phyloP scores from a whole-genome alignment of 345 rosid genomes.

The Citrus mangshanensis region DNA sequence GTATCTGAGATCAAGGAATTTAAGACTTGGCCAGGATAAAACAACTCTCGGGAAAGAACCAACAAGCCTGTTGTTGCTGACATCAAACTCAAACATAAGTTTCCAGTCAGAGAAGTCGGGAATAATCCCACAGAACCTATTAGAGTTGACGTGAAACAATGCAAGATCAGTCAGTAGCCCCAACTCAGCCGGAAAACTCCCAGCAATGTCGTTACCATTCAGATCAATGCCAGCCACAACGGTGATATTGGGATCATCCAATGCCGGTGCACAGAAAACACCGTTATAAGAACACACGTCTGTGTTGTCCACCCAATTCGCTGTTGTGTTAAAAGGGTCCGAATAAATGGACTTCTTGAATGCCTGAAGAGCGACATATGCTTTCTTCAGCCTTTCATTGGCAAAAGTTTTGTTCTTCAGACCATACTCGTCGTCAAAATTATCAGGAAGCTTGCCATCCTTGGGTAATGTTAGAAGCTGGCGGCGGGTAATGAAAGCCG shows the following conservation, averaged over 20 bases:
- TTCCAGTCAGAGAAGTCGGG: conserved; percentile 50
- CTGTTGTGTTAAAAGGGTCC: conserved; percentile 66
- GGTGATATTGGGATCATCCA: conserved; percentile 43
- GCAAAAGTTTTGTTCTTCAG: conserved; percentile 30
- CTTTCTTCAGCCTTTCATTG: conserved; percentile 55
- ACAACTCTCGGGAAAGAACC: conserved; percentile 62
- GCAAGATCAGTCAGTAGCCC: conserved; percentile 62
- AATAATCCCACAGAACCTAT: conserved; percentile 77
- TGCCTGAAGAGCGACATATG: conserved; percentile 70
- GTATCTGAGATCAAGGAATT: conserved; percentile 62
- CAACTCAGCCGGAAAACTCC: conserved; percentile 65
- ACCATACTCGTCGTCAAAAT: conserved; percentile 32
- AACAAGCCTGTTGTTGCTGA: conserved; percentile 82
- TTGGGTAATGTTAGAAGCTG: conserved; percentile 55
- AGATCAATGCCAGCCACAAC: conserved; percentile 76
- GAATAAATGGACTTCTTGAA: conserved; percentile 73
- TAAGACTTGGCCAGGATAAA: conserved; percentile 51
- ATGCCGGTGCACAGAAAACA: conserved; percentile 67
- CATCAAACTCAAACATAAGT: conserved; percentile 70
- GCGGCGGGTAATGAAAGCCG: conserved; percentile 49
- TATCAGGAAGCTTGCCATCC: conserved; percentile 32
- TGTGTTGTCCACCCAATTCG: conserved; percentile 67
- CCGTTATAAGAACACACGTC: conserved; percentile 67
- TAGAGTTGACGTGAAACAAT: conserved; percentile 65
- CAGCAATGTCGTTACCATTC: conserved; percentile 78